phyloP scores from a whole-genome alignment of 352 stramenopile genomes.

The Achlya hypogyna region DNA sequence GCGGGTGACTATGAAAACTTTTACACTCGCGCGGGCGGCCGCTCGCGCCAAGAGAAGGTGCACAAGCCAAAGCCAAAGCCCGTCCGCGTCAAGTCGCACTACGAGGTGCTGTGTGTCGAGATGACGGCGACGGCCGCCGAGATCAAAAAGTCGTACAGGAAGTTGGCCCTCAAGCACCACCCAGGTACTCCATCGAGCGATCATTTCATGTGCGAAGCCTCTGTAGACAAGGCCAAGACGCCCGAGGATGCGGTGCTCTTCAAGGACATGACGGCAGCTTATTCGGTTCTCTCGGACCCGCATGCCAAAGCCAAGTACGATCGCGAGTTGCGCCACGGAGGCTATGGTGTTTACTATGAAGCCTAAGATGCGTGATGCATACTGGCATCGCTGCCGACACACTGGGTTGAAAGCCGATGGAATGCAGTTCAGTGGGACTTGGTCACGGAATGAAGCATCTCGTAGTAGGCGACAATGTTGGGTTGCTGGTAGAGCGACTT shows the following conservation, averaged over 20 bases:
- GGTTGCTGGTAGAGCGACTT: constrained; percentile 83
- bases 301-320: constrained; percentile 55
- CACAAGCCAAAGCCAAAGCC: not conserved
- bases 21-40: no score
- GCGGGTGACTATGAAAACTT: not conserved
- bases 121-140: constrained; percentile 45
- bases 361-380: not conserved
- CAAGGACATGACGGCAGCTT: constrained; percentile 80
- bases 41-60: not conserved
- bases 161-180: constrained; percentile 80
- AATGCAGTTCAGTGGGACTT: no score
- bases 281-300: constrained; percentile 70
- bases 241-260: constrained; percentile 55
- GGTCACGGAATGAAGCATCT: constrained; percentile 30
- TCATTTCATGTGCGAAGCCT: not conserved
- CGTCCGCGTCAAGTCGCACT: constrained; percentile 34
- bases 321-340: constrained; percentile 48
- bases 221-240: constrained; percentile 64
- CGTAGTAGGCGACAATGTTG: constrained; percentile 73
- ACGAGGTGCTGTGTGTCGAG: constrained; percentile 67
- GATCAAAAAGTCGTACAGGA: constrained; percentile 87
- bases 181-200: constrained; percentile 35
- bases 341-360: constrained; percentile 42
- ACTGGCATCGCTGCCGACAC: no score
- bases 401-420: no score